Percentiles rank a stretch among this genome's conserved stretches.
phyloP scores from a whole-genome alignment of 192 early-diverging fungal genomes.

The Pilobolus umbonatus region DNA sequence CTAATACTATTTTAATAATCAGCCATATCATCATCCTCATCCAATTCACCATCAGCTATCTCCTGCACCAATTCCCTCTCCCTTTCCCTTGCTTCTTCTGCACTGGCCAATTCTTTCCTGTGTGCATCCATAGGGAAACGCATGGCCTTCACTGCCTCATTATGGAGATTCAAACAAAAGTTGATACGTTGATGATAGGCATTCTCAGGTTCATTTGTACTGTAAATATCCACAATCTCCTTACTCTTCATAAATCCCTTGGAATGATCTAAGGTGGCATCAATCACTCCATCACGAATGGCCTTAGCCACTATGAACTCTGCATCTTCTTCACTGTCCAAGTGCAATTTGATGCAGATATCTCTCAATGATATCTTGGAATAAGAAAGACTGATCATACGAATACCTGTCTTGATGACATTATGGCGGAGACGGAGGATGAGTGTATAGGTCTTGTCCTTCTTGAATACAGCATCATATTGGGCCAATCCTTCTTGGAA shows the following conservation, averaged over 20 bases:
- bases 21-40: constrained; percentile 74
- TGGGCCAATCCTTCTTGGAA: constrained; percentile 85
- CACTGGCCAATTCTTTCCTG: constrained; percentile 77
- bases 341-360: constrained; percentile 93
- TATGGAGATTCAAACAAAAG: constrained; percentile 95
- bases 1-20: constrained; percentile 20
- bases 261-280: constrained; percentile 94
- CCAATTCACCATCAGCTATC: constrained; percentile 83
- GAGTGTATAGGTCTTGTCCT: constrained; percentile 87
- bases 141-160: constrained; percentile 97
- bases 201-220: constrained; percentile 92
- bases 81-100: constrained; percentile 80
- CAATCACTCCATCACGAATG: constrained; percentile 97
- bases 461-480: constrained; percentile 70
- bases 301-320: constrained; percentile 99
- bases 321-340: constrained; percentile 98
- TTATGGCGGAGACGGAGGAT: constrained; percentile 97
- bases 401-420: constrained; percentile 98
- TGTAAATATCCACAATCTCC: constrained; percentile 93
- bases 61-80: constrained; percentile 91
- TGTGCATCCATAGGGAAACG: constrained; percentile 88
- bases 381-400: constrained; percentile 94
- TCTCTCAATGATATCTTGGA: constrained; percentile 94
- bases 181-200: constrained; percentile 93
- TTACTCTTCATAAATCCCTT: constrained; percentile 89